phyloP scores from a whole-genome alignment of 2,329 filamentous ascomycete genomes.

The Diaporthe helianthi region DNA sequence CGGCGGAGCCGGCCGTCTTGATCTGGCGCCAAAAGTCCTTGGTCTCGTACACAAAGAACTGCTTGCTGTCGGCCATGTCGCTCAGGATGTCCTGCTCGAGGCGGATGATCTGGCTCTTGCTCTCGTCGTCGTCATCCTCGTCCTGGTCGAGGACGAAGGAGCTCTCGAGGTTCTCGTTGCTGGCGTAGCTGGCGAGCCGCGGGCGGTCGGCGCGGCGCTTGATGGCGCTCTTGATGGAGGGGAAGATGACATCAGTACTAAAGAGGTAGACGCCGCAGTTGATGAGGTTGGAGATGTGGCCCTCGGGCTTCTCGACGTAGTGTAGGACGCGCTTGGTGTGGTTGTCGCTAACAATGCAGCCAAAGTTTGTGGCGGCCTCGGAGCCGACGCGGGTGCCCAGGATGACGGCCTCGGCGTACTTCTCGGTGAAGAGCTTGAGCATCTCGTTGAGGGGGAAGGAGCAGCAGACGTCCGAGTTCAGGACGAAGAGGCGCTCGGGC shows the following conservation, averaged over 20 bases:
- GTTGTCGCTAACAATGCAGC: slow-evolving; percentile 93
- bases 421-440: slow-evolving; percentile 92
- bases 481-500: slow-evolving; percentile 93
- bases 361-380: slow-evolving; percentile 94
- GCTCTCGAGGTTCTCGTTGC: slow-evolving; percentile 87
- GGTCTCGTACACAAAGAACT: slow-evolving; percentile 98
- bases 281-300: slow-evolving; percentile 96
- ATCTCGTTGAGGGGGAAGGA: slow-evolving; percentile 96
- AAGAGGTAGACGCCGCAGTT: slow-evolving; percentile 99
- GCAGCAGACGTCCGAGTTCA: slow-evolving; percentile 99
- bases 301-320: slow-evolving; percentile 99
- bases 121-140: slow-evolving; percentile 71
- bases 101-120: slow-evolving; percentile 86
- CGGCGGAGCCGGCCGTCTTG: slow-evolving; percentile 96
- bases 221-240: slow-evolving; percentile 90
- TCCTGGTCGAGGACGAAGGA: slow-evolving; percentile 55
- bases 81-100: slow-evolving; percentile 97
- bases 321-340: slow-evolving; percentile 96
- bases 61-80: slow-evolving; percentile 94
- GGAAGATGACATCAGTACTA: slow-evolving; percentile 93
- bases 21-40: slow-evolving; percentile 99
- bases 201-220: slow-evolving; percentile 93
- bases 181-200: slow-evolving; percentile 92
- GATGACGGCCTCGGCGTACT: slow-evolving; percentile 95
- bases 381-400: slow-evolving; percentile 90